Evolutionary conservation across 2,329 filamentous ascomycete genomes (phyloP).

Genomic region (Fusarium avenaceum): DNA sequence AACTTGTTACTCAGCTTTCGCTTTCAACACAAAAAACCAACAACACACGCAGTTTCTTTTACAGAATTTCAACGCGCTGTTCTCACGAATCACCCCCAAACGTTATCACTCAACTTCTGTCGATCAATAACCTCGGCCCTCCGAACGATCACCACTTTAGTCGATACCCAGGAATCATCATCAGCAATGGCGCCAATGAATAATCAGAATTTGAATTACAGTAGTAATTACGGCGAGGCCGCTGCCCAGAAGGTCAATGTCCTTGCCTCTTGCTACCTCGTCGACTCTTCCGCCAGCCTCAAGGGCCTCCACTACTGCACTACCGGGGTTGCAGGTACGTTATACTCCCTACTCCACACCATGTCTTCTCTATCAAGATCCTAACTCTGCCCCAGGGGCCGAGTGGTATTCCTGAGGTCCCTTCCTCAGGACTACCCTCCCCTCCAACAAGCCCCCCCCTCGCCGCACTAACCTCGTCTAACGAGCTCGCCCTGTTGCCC

Average conservation of each 20-base stretch:
- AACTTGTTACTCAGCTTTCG: constrained; percentile 8
- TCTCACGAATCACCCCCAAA: constrained; percentile 14
- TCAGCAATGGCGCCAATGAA: constrained; percentile 76
- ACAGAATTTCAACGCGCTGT: constrained; percentile 18
- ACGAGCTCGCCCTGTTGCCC: constrained; percentile 74
- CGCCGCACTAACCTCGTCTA: constrained; percentile 77
- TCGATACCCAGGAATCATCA: constrained; percentile 45
- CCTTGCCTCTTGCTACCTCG: constrained; percentile 92
- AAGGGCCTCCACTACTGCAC: constrained; percentile 95
- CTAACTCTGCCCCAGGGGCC: constrained; percentile 68
- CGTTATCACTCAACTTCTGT: constrained; percentile 19
- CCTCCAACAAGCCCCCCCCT: constrained; percentile 91
- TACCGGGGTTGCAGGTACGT: constrained; percentile 84
- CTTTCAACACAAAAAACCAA: constrained; percentile 13
- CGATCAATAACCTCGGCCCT: constrained; percentile 30
- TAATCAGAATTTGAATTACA: constrained; percentile 75
- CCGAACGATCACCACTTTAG: constrained; percentile 31
- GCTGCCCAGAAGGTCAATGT: constrained; percentile 77
- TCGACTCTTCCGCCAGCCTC: constrained; percentile 78
- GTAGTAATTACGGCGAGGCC: constrained; percentile 82
- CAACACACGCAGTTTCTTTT: constrained; percentile 8
- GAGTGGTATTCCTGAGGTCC: constrained; percentile 97
- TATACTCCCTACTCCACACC: constrained; percentile 1
- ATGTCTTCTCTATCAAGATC: neutral
- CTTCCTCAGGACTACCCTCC: constrained; percentile 85